These are phyloP conservation scores for Aspergillaceae sp. DNA, from an alignment of 2,329 filamentous ascomycete species.

Conservation along the genomic window DNA sequence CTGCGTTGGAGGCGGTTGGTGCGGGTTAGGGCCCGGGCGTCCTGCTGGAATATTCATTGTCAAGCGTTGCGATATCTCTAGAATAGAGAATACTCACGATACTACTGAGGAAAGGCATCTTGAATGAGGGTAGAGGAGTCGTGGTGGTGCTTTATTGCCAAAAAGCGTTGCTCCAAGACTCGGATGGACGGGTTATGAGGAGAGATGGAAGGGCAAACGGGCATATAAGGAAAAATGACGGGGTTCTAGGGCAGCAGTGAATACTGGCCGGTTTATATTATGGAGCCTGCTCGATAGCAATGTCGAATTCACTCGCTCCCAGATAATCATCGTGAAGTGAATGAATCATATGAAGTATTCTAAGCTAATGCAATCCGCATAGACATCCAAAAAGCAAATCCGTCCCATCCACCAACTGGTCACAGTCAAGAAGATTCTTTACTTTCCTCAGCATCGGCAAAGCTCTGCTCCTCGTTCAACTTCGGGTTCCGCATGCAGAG, in stretches of 20 bases:
- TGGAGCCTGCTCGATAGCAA: too few relatives aligned
- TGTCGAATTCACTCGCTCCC: too few relatives aligned
- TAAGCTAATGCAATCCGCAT: neutral
- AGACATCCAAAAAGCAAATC: neutral
- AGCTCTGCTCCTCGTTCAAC: slow-evolving; percentile 39
- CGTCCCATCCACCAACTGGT: neutral
- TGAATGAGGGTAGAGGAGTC: neutral
- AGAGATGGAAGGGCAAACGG: too few relatives aligned
- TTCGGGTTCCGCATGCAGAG: slow-evolving; percentile 39
- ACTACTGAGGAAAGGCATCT: neutral
- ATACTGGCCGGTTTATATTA: too few relatives aligned
- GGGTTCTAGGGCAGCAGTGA: too few relatives aligned
- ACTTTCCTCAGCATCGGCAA: slow-evolving; percentile 29
- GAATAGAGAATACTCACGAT: neutral
- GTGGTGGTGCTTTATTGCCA: neutral
- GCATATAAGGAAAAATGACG: too few relatives aligned
- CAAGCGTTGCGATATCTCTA: neutral
- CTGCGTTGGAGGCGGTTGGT: neutral
- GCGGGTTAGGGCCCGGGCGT: neutral
- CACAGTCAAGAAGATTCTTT: slow-evolving; percentile 2
- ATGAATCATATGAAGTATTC: neutral
- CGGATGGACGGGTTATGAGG: too few relatives aligned
- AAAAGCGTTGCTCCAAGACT: neutral
- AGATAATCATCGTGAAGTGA: too few relatives aligned
- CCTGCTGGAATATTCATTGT: neutral